phyloP scores from a whole-genome alignment of 2,329 filamentous ascomycete genomes.

The Alternaria panax region DNA sequence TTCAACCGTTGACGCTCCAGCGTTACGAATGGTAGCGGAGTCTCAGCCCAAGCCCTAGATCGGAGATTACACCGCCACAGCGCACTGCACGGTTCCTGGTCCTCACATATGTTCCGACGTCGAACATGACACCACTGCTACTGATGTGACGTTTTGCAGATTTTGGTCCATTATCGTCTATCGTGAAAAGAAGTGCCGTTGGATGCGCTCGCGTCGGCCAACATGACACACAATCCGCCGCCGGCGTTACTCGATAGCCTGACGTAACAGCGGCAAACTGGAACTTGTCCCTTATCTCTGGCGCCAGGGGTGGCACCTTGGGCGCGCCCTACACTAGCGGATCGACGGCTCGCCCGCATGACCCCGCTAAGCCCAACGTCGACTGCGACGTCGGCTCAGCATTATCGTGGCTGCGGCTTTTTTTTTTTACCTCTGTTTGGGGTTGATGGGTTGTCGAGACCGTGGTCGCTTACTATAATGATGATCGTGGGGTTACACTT shows the following conservation, averaged over 20 bases:
- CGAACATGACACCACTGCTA: neutral
- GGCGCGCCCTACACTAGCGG: constrained; percentile 24
- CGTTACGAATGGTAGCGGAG: constrained; percentile 24
- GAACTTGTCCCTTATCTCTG: constrained; percentile 38
- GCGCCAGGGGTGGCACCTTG: constrained; percentile 26
- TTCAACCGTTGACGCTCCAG: constrained; percentile 24
- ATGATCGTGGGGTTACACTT: constrained; percentile 42
- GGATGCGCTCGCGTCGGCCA: constrained; percentile 2
- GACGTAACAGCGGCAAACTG: constrained; percentile 30
- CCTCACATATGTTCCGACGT: constrained; percentile 6
- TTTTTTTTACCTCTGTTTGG: constrained; percentile 7
- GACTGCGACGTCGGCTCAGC: too few relatives aligned
- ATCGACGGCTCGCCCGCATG: constrained; percentile 30
- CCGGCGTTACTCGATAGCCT: constrained; percentile 41
- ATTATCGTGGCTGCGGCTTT: too few relatives aligned
- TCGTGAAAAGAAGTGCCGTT: constrained; percentile 3
- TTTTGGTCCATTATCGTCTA: neutral
- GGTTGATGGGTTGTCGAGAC: neutral
- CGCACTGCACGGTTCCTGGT: too few relatives aligned
- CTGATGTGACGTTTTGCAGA: neutral
- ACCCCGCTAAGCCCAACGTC: constrained; percentile 35
- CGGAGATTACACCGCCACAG: constrained; percentile 35
- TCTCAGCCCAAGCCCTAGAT: constrained; percentile 30
- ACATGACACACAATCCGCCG: constrained; percentile 28
- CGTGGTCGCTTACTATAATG: constrained; percentile 6